phyloP scores from a whole-genome alignment of 371 early-diverging fungal genomes.

The Mucor circinelloides region DNA sequence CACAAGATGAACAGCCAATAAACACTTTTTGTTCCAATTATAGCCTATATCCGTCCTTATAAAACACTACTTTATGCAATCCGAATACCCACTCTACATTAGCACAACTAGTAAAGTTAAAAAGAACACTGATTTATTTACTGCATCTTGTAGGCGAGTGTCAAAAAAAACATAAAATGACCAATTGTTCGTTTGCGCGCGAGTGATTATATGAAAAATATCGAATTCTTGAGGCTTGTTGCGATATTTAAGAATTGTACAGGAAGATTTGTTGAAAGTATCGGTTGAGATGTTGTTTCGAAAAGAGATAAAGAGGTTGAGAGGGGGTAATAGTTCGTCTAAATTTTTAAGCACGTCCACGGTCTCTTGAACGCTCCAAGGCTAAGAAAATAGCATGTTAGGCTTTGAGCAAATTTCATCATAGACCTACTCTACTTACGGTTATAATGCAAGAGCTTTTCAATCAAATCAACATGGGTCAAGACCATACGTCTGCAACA shows the following conservation, averaged over 20 bases:
- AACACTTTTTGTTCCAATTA: too few species aligned
- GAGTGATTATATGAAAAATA: not conserved
- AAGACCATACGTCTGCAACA: slow-evolving; percentile 99
- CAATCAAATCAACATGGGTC: slow-evolving; percentile 98
- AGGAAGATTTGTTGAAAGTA: not conserved
- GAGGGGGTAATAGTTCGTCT: not conserved
- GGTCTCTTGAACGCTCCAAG: slow-evolving; percentile 35
- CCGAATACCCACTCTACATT: not conserved
- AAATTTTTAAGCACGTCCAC: slow-evolving; percentile 26
- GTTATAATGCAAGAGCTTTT: slow-evolving; percentile 97
- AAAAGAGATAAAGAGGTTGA: not conserved
- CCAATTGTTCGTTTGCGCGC: not conserved
- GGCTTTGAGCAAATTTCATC: too few species aligned
- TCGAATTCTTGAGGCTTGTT: not conserved
- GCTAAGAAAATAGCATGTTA: slow-evolving; percentile 10
- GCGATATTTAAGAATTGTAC: not conserved
- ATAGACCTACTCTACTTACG: slow-evolving; percentile 50
- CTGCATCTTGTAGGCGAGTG: not conserved
- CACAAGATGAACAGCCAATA: too few species aligned
- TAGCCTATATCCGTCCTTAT: not conserved
- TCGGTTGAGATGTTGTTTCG: not conserved
- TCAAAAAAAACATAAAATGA: not conserved
- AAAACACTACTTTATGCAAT: not conserved
- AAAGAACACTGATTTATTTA: slow-evolving; percentile 9
- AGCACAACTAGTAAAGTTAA: not conserved